A percentile compares a stretch with the other conserved stretches of the same genome.
Evolutionary conservation across 1,284 basidiomycete genomes (phyloP).

Genomic region (Leucoagaricus sp.): DNA sequence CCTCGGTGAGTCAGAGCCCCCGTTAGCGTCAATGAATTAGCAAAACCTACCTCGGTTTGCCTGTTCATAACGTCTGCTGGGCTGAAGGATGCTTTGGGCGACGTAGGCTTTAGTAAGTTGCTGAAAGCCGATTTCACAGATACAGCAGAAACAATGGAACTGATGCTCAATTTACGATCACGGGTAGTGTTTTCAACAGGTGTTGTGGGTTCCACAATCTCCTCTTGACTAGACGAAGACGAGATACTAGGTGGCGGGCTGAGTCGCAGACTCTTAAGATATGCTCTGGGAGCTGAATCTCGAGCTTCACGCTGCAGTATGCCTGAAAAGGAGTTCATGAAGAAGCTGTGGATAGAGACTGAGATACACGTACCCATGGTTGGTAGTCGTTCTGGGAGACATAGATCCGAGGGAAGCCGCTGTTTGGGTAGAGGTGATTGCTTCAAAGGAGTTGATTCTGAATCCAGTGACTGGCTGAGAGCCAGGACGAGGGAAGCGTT

Average conservation of each 20-base stretch:
- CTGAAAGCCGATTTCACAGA: constrained; percentile 30
- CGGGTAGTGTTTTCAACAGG: neutral
- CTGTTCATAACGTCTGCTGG: neutral
- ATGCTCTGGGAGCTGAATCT: constrained; percentile 50
- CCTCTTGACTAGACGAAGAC: constrained; percentile 4
- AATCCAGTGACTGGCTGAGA: constrained; percentile 23
- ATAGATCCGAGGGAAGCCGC: constrained; percentile 50
- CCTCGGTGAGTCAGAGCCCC: constrained; percentile 8
- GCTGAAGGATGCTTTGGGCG: constrained; percentile 8
- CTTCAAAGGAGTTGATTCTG: constrained; percentile 6
- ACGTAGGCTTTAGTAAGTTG: constrained; percentile 38
- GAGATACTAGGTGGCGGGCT: constrained; percentile 24
- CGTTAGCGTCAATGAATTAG: neutral
- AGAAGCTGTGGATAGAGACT: constrained; percentile 17
- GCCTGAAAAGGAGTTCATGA: constrained; percentile 39
- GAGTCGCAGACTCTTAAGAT: constrained; percentile 40
- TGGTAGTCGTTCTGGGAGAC: constrained; percentile 69
- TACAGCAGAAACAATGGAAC: constrained; percentile 27
- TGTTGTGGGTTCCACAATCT: neutral
- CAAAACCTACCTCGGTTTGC: constrained; percentile 7
- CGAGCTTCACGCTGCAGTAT: constrained; percentile 71
- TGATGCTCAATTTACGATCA: constrained; percentile 27
- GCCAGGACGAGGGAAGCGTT: constrained; percentile 50
- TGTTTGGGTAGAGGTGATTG: constrained; percentile 28
- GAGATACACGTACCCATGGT: constrained; percentile 49